Base-by-base conservation (phyloP, 2,329 filamentous ascomycete species). In the Aspergillus fijiensis region DNA sequence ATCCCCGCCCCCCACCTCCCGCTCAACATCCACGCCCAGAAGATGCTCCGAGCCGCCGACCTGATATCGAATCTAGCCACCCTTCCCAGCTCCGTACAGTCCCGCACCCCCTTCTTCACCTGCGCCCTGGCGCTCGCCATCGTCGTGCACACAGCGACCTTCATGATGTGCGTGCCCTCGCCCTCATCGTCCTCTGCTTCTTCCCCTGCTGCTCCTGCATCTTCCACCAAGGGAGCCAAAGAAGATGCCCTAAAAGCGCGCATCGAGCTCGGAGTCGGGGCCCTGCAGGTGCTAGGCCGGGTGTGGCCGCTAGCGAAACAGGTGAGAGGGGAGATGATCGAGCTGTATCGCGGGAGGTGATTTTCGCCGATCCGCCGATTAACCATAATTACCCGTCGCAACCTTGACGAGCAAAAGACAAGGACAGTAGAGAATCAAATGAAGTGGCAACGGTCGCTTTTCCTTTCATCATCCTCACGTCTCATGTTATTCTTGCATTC, bases 61-160 rank as follows among this genome's bases (percentile, higher is more conserved):
- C 86, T 87, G 55, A 88, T 96, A 63, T 88, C 87, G 63, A 88
- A 89, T 1, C 85, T 94, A 23, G 88, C 89, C 0, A 85, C 87
- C 2, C 67, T 66, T 12, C 68, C 64, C 4, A 65, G 51, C 51
- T 82, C 86, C 0, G 77, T 92, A 4, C 80, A 87, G 2, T 84
- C 84, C 31, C 90, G 94, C 73, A 90, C 85, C 0, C 89, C 91
- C 62, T 91, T 92, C 74, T 90, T 92, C 75, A 89, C 86, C n/a
- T 92, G 89, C 70, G 87, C 88, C 25, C 79, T 92, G 51, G 89
- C 89, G 2, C 80, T 92, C 50, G 88, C 87, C 2, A 88, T 89
- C 2, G 87, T 91, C 63, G 88, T 92, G 2, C 89, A 92, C 67
- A 82, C 92, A 6, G 89, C 87, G 57, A 89, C 88, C 67, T 72